phyloP scores from a whole-genome alignment of 2,329 filamentous ascomycete species.

The Cordyceps pruinosa region DNA sequence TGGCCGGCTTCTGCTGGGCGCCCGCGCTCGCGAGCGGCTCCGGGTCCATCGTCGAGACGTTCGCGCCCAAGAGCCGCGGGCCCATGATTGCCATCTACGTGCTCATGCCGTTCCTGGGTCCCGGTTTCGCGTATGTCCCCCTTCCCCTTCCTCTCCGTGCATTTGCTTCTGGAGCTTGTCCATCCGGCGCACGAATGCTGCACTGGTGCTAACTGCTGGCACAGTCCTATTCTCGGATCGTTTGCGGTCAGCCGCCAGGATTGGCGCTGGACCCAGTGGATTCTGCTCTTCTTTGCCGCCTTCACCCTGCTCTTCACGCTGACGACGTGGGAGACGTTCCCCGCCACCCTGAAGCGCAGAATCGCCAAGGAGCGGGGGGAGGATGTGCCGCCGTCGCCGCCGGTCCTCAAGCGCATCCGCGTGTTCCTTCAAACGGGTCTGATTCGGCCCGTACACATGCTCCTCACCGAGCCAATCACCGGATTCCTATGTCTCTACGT shows the following conservation, averaged over 20 bases:
- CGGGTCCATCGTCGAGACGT: conserved; percentile 45
- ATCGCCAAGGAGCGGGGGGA: conserved; percentile 30
- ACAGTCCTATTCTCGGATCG: conserved; percentile 41
- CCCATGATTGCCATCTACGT: conserved; percentile 39
- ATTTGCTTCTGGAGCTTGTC: neutral
- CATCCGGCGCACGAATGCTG: neutral
- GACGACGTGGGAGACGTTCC: conserved; percentile 49
- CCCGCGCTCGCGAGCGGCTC: conserved; percentile 43
- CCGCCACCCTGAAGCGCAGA: conserved; percentile 40
- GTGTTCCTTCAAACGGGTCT: conserved; percentile 37
- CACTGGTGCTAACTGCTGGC: conserved; percentile 13
- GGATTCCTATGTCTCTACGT: conserved; percentile 46
- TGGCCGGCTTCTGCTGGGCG: conserved; percentile 45
- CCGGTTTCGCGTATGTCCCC: conserved; percentile 39
- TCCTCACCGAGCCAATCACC: conserved; percentile 57
- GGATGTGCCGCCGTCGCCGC: conserved; percentile 18
- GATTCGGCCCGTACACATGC: conserved; percentile 48
- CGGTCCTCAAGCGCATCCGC: conserved; percentile 21
- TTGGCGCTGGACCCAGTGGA: conserved; percentile 51
- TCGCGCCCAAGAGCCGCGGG: conserved; percentile 34
- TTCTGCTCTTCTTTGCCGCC: conserved; percentile 38
- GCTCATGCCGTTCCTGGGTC: conserved; percentile 46
- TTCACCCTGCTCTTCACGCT: conserved; percentile 30
- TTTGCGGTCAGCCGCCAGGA: conserved; percentile 38
- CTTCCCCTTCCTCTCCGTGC: neutral